Percentiles rank a stretch among this genome's conserved stretches.
phyloP scores from a whole-genome alignment of 306 rosid genomes.

The Cotoneaster glaucophyllus region DNA sequence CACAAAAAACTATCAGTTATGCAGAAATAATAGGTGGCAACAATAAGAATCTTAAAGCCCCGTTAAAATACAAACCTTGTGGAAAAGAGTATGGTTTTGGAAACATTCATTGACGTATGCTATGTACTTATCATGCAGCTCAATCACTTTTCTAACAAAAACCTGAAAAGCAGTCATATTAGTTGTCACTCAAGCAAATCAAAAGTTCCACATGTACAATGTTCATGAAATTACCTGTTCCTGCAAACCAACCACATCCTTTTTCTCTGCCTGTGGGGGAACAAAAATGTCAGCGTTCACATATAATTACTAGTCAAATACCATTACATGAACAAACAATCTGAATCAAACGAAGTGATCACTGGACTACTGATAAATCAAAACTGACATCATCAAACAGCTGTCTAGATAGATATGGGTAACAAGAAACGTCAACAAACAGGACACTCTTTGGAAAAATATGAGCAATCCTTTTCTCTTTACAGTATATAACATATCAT shows the following conservation, averaged over 20 bases:
- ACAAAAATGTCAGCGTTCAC: slow-evolving; percentile 19
- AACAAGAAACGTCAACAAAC: background rate
- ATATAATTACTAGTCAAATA: slow-evolving; percentile 12
- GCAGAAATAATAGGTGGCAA: background rate
- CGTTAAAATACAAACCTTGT: slow-evolving; percentile 30
- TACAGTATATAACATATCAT: too few species aligned
- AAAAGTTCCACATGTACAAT: background rate
- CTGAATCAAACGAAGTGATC: background rate
- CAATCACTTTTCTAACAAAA: slow-evolving; percentile 51
- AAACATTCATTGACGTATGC: slow-evolving; percentile 74
- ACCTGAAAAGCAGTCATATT: slow-evolving; percentile 37
- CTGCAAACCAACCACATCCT: slow-evolving; percentile 57
- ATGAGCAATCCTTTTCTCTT: background rate
- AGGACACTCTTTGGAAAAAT: background rate
- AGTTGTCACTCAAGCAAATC: slow-evolving; percentile 18
- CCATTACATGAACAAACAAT: background rate
- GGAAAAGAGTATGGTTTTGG: slow-evolving; percentile 70
- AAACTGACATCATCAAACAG: background rate
- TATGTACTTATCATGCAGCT: slow-evolving; percentile 49
- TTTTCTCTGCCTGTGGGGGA: slow-evolving; percentile 72
- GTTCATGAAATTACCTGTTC: slow-evolving; percentile 35
- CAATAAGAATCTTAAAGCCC: slow-evolving; percentile 3
- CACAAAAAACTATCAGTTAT: slow-evolving; percentile 9
- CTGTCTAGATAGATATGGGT: background rate
- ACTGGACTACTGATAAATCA: background rate